Evolutionary conservation across 208 protist species (phyloP).

Genomic region (Sergeia podlipaevii): DNA sequence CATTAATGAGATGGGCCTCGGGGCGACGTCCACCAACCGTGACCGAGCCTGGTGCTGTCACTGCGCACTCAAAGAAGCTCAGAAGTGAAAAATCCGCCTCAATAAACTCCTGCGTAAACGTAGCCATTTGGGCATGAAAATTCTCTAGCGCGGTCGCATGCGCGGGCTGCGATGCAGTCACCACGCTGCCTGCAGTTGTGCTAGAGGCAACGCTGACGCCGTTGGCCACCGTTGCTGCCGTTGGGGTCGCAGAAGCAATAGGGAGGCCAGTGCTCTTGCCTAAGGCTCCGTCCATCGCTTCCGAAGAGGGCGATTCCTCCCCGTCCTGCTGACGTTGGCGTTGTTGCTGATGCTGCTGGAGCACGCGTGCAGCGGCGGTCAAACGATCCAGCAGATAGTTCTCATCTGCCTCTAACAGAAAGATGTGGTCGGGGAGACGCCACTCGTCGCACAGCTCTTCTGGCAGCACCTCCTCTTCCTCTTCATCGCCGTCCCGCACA

Average conservation of each 20-base stretch:
- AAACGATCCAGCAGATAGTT: conserved; percentile 77
- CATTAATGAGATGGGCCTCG: conserved; percentile 32
- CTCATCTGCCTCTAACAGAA: conserved; percentile 73
- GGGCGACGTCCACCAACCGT: conserved; percentile 31
- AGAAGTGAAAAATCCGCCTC: conserved; percentile 63
- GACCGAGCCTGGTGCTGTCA: conserved; percentile 28
- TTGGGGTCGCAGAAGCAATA: too few relatives aligned
- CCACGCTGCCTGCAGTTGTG: too few relatives aligned
- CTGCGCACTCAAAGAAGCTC: conserved; percentile 78
- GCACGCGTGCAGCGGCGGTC: too few relatives aligned
- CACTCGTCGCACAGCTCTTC: conserved; percentile 40
- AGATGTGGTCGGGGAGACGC: conserved; percentile 69
- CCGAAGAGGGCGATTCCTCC: background rate
- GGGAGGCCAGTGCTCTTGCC: too few relatives aligned
- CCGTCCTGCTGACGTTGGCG: background rate
- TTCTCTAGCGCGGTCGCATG: conserved; percentile 32
- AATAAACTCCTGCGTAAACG: conserved; percentile 53
- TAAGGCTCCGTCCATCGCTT: too few relatives aligned
- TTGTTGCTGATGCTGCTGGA: conserved; percentile 6
- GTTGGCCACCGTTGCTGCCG: background rate
- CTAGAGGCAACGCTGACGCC: too few relatives aligned
- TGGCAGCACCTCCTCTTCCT: conserved; percentile 10
- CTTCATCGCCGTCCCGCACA: conserved; percentile 6
- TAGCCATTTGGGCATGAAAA: conserved; percentile 55
- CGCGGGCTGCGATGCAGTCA: background rate